Base-by-base conservation (phyloP, 2,329 filamentous ascomycete species). In the Apiospora sp. region DNA sequence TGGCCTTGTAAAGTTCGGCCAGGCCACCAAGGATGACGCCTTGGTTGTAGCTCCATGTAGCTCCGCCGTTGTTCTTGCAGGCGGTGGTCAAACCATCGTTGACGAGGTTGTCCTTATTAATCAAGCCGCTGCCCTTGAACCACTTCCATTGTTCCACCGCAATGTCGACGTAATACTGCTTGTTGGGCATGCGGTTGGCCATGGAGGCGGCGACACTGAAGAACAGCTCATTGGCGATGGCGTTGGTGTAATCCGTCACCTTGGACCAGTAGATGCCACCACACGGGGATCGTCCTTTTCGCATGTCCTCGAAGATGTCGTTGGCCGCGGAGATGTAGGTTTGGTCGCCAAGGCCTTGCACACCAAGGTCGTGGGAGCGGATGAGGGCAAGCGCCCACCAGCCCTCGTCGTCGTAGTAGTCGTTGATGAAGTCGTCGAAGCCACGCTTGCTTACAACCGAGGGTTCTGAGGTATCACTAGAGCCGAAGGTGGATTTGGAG, bases 311-410 rank as follows among this genome's bases (percentile, higher is more conserved):
- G 72, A 88, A 90, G 71, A 90, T 86, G 30, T 79, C 74, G 74
- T 85, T 83, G 4, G 88, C 88, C 54, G 83, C 83, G 68, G 84
- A 75, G 12, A 90, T 84, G 75, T 89, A 90, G 44, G 79, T 80
- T 2, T 75, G 48, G n/a, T 86, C 78, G 7, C 80, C 79, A 13
- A 81, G 69, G 54, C 72, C 73, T 43, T 68, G 69, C 10, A 73
- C 72, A 0, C 84, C 89, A 14, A 86, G 79, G 77, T 90, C 88
- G 75, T 84, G 89, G 0, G 85, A 81, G 41, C 85, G 82, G 71
- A 90, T 86, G 84, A 86, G 86, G 19, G 85, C 89, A 70, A 91
- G 82, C 3, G 86, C 89, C 90, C 90, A 92, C 89, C 89, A 91
- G 46, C 89, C 86, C 79, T 90, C 87, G 77, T 91, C 89, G 76